A percentile compares a stretch with the other conserved stretches of the same genome.
Evolutionary conservation across 2,329 filamentous ascomycete genomes (phyloP).

Genomic region (Hymenoscyphus linearis): DNA sequence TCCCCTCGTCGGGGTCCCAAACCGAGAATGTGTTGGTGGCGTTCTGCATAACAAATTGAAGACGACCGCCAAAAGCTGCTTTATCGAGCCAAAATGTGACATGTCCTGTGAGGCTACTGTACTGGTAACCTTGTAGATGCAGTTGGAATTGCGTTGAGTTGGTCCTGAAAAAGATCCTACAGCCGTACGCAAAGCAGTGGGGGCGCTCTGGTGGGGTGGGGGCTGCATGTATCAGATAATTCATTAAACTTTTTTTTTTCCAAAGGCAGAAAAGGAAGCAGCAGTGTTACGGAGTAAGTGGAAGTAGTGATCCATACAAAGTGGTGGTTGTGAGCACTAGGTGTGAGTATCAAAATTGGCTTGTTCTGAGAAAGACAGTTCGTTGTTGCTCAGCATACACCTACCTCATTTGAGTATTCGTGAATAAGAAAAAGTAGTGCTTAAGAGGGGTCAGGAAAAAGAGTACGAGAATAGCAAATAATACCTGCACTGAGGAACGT

Average conservation of each 20-base stretch:
- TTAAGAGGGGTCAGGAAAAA: too few relatives aligned
- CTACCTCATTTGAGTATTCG: too few relatives aligned
- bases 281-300: background rate
- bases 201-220: background rate
- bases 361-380: background rate
- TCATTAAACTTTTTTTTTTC: background rate
- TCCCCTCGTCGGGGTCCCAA: background rate
- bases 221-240: background rate
- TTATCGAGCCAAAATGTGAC: background rate
- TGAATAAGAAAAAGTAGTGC: too few relatives aligned
- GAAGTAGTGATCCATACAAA: background rate
- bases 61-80: background rate
- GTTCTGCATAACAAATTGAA: background rate
- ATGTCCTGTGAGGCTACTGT: background rate
- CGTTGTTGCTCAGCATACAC: background rate
- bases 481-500: too few relatives aligned
- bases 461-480: too few relatives aligned
- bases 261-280: background rate
- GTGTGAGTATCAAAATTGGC: background rate
- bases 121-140: background rate
- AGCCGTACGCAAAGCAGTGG: background rate
- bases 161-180: background rate
- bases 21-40: constrained; percentile 9
- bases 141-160: background rate
- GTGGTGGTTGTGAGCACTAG: background rate